phyloP scores from a whole-genome alignment of 768 basidiomycete species.

The Gyrodon lividus region DNA sequence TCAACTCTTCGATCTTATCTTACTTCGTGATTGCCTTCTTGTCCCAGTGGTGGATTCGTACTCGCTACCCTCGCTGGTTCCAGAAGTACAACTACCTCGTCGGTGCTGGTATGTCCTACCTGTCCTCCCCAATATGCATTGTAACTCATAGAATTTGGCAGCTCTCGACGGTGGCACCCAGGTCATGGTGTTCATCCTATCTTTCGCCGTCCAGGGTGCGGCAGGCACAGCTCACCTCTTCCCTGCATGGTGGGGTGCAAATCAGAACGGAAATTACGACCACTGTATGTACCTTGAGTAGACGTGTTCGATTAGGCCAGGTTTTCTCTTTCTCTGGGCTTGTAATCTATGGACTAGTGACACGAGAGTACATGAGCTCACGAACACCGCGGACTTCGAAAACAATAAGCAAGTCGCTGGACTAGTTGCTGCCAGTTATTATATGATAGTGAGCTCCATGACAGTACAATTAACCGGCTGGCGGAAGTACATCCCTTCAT shows the following conservation, averaged over 20 bases:
- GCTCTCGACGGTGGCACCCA: constrained; percentile 41
- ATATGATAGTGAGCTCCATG: neutral
- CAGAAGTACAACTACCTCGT: constrained; percentile 37
- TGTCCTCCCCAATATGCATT: neutral
- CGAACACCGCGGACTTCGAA: neutral
- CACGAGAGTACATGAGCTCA: no score
- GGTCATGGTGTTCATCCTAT: constrained; percentile 55
- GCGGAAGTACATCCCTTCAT: constrained; percentile 33
- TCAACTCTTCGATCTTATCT: constrained; percentile 24
- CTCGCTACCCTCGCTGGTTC: constrained; percentile 37
- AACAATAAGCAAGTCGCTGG: neutral
- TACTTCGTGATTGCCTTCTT: constrained; percentile 27
- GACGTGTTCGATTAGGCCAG: neutral
- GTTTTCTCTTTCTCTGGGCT: neutral
- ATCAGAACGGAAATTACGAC: constrained; percentile 45
- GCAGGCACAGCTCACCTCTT: constrained; percentile 48
- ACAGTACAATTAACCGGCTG: neutral
- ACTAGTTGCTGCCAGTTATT: no score
- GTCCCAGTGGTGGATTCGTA: constrained; percentile 40
- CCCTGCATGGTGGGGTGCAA: constrained; percentile 61
- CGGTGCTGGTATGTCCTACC: constrained; percentile 39
- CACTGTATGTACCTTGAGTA: constrained; percentile 20
- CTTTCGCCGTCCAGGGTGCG: constrained; percentile 51
- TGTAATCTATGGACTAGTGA: neutral
- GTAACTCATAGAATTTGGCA: constrained; percentile 1